A percentile compares a stretch with the other conserved stretches of the same genome.
Conservation (phyloP, 306 rosid genomes). For the Ochetophila trinervis region DNA sequence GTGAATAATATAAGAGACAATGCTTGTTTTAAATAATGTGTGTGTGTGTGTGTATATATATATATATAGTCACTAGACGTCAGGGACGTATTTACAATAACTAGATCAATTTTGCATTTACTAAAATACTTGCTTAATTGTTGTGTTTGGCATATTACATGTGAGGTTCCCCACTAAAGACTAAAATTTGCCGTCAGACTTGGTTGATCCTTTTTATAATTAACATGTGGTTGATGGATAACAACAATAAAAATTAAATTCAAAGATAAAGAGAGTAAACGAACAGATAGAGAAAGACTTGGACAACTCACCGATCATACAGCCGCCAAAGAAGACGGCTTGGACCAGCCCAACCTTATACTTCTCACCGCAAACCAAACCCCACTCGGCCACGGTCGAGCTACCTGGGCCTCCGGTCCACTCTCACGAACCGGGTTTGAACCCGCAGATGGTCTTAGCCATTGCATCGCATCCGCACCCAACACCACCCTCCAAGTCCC, state of each 20-base stretch:
- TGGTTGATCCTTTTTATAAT: not conserved
- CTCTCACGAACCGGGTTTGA: constrained; percentile 60
- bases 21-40: too few species aligned
- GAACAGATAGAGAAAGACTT: not conserved
- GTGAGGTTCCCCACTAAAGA: too few species aligned
- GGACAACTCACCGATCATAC: constrained; percentile 77
- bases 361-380: constrained; percentile 69
- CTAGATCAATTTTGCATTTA: too few species aligned
- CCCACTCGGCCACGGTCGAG: constrained; percentile 74
- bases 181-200: not conserved
- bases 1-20: too few species aligned
- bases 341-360: constrained; percentile 79
- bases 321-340: constrained; percentile 86
- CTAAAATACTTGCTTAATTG: too few species aligned
- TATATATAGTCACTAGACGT: too few species aligned
- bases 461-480: constrained; percentile 33
- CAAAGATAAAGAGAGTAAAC: too few species aligned
- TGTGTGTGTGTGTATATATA: too few species aligned
- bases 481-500: constrained; percentile 18
- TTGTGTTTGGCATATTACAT: too few species aligned
- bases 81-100: too few species aligned
- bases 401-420: constrained; percentile 45
- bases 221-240: not conserved
- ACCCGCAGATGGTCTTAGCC: constrained; percentile 36
- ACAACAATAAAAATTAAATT: too few species aligned